Conservation (phyloP, 1,284 basidiomycete genomes). For the Caloboletus firmus region DNA sequence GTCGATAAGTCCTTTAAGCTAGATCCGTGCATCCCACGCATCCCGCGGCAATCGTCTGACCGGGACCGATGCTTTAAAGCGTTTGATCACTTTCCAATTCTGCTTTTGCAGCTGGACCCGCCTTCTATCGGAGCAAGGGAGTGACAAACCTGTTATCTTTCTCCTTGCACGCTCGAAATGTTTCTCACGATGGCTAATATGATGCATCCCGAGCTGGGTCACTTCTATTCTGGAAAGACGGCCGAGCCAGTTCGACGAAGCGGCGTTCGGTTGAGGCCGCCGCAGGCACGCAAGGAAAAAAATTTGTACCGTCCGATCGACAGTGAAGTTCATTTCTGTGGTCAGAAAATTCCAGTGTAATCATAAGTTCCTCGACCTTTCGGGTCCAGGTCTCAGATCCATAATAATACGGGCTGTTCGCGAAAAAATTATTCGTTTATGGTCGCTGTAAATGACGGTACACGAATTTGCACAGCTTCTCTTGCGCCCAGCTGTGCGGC, state of each 20-base stretch:
- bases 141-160: neutral
- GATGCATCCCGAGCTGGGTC: neutral
- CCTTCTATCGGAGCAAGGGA: neutral
- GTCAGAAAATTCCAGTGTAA: too few species aligned
- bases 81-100: neutral
- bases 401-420: neutral
- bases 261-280: neutral
- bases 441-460: neutral
- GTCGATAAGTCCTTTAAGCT: neutral
- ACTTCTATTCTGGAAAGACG: neutral
- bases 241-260: conserved; percentile 12
- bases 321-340: neutral
- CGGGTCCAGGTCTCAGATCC: too few species aligned
- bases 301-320: neutral
- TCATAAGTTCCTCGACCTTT: too few species aligned
- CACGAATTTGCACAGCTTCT: neutral
- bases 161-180: neutral
- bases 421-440: neutral
- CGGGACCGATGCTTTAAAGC: neutral
- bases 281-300: neutral
- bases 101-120: neutral
- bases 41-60: neutral
- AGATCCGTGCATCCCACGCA: neutral
- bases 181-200: conserved; percentile 2
- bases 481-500: neutral